Base-by-base conservation (phyloP, 345 rosid genomes). In the Cardamine chenopodiifolia region DNA sequence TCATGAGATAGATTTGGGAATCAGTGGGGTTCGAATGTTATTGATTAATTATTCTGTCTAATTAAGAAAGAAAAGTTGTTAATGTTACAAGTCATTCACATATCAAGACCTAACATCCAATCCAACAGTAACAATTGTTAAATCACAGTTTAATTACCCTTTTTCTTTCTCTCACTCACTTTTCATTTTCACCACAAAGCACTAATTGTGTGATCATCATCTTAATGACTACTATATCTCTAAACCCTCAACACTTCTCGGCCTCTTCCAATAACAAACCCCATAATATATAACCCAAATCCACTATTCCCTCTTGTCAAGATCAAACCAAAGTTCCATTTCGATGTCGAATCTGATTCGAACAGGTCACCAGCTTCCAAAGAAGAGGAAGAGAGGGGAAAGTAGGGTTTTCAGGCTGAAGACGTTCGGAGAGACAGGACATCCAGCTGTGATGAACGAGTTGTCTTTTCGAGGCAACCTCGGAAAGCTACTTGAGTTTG, bases 341-440 rank as follows among this genome's bases (percentile, higher is more conserved):
- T 39, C 29, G 5, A 77, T 77, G 80, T 68, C 77, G n/a, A 78
- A 52, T 69, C 50, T 59, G 59, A 72, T 65, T 34, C 69, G 34
- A 31, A 66, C 62, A 45, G 60, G 61, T 53, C 61, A 71, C 6
- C 52, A 49, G 50, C 64, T 72, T 59, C 67, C 69, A 72, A 89
- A 83, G 83, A 94, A 86, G 78, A 88, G 97, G 70, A 94, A 83
- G 85, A 89, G 92, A 75, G 91, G 88, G 6, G 90, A 84, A 45
- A 72, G 75, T 73, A 87, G 85, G 75, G 87, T 78, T 49, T 94
- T 89, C 20, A 83, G 87, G 81, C 85, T 94, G 78, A 90, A 85
- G 83, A 84, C 68, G 4, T 94, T 94, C 49, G 92, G 95, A 22
- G 91, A 85, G 45, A 34, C 84, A 23, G 97, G 98, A 3, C 82